Conservation (phyloP, 768 basidiomycete species). For the Chiua virens region DNA sequence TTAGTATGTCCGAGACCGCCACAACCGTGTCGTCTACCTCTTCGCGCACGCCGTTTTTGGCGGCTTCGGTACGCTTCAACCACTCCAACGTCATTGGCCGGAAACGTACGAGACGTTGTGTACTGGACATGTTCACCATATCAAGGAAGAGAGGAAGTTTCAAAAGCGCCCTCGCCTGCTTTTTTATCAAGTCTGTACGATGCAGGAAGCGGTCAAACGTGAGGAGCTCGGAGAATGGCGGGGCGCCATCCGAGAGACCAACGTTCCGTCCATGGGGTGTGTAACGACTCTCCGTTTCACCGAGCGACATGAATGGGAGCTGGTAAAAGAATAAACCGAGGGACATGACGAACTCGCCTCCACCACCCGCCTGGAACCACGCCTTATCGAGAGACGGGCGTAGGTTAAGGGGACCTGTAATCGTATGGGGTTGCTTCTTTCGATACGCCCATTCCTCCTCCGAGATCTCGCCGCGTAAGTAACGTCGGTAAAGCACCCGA, state of each 20-base stretch:
- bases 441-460: constrained; percentile 54
- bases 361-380: constrained; percentile 49
- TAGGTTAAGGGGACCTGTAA: constrained; percentile 51
- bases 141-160: constrained; percentile 50
- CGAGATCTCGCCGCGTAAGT: constrained; percentile 47
- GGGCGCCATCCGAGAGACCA: constrained; percentile 25
- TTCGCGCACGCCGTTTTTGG: not conserved
- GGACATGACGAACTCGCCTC: constrained; percentile 42
- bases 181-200: constrained; percentile 37
- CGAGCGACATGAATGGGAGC: constrained; percentile 50
- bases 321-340: constrained; percentile 44
- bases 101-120: not conserved
- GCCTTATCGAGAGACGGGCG: constrained; percentile 47
- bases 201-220: constrained; percentile 46
- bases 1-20: not conserved
- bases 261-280: not conserved
- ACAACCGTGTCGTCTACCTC: not conserved
- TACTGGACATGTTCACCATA: constrained; percentile 24
- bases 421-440: constrained; percentile 48
- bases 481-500: constrained; percentile 48
- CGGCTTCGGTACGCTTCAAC: constrained; percentile 16
- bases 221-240: constrained; percentile 42
- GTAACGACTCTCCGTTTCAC: not conserved
- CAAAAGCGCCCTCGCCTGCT: constrained; percentile 34
- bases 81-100: constrained; percentile 21